Evolutionary conservation across 306 rosid genomes (phyloP).

Genomic region (Casuarina cunninghamiana): DNA sequence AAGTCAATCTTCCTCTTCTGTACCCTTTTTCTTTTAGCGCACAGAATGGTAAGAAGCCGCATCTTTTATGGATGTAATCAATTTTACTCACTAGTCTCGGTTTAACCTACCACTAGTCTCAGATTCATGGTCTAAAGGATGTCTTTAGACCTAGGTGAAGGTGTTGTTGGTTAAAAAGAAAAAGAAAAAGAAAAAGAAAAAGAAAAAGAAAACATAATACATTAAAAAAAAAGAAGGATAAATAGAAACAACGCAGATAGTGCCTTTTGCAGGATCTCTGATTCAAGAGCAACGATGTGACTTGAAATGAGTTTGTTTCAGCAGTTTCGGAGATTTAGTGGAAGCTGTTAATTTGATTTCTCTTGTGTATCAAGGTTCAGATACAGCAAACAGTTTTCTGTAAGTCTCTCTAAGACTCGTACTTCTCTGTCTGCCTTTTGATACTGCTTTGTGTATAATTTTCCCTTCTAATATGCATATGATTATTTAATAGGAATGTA

Average conservation of each 20-base stretch:
- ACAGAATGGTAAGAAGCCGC: neutral
- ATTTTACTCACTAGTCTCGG: neutral
- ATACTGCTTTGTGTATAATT: slow-evolving; percentile 6
- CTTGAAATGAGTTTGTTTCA: neutral
- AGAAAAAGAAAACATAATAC: neutral
- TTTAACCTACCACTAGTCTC: neutral
- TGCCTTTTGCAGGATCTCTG: neutral
- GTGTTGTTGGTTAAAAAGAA: neutral
- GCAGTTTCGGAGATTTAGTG: neutral
- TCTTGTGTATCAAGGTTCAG: neutral
- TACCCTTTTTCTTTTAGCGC: neutral
- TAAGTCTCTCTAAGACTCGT: neutral
- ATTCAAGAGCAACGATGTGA: neutral
- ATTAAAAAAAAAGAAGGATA: neutral
- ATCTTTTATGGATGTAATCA: neutral
- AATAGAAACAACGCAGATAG: neutral
- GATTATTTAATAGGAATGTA: too few relatives aligned
- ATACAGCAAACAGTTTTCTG: slow-evolving; percentile 3
- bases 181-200: neutral
- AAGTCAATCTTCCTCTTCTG: neutral
- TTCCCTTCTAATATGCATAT: neutral
- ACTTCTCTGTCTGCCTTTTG: neutral
- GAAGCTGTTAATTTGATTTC: slow-evolving; percentile 5
- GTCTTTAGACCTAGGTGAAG: neutral
- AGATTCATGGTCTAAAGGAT: neutral